Base-by-base conservation (phyloP, 164 flowering plant genomes). In the Pachysandra terminalis region DNA sequence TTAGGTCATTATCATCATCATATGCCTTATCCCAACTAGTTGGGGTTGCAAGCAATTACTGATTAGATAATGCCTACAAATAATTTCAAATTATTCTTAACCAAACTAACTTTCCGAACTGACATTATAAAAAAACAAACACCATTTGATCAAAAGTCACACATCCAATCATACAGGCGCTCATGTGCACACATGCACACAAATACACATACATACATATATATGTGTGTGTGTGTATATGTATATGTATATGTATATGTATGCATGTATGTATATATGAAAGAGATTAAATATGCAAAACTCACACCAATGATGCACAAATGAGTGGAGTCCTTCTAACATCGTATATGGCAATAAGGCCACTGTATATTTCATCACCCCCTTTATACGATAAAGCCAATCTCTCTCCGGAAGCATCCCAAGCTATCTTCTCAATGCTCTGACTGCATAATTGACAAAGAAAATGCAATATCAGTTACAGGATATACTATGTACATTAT, bases 351-450 rank as follows among this genome's bases (percentile, higher is more conserved):
- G 95, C 96, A 71, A 96, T 79, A 28, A 93, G 92, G 56, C 99
- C 98, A 61, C 64, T 76, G 83, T 90, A 90, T 40, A 63, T 57
- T 41, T 88, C 95, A 81, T 89, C 86, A 12, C 94, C 90, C 65
- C 85, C 96, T 83, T 76, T 86, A 67, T 77, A 93, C 24, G 96
- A 89, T 64, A 96, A 59, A 58, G 97, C 99, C 67, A 96, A 75
- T 49, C 98, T 79, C 79, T 96, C 98, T 61, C 99, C 99, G 51
- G 98, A 85, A 76, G 87, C 90, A 87, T 92, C 97, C 98, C 99
- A 96, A 0, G 97, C 97, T 70, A 92, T 81, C 85, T 86, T 95
- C 78, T 90, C 98, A 81, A 95, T 85, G 24, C 86, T 81, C 64
- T 71, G 78, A 61, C 99, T 90, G 82, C 83, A 84, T 59, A 35